phyloP scores from a whole-genome alignment of 2,329 filamentous ascomycete genomes.

The Colletotrichum brevisporum region DNA sequence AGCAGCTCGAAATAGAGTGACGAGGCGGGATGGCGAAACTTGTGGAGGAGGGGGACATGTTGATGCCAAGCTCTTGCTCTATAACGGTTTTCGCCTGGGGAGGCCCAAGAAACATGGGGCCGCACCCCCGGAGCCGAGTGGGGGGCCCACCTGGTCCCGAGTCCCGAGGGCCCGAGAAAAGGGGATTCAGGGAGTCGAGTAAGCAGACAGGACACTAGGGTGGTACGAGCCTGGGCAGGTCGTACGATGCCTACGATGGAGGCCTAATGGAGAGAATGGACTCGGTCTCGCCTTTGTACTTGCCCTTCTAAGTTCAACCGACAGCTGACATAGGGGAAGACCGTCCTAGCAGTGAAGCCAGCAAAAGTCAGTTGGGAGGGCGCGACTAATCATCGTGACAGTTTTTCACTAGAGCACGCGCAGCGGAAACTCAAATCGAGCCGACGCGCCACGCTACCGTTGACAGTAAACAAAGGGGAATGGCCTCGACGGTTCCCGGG shows the following conservation, averaged over 20 bases:
- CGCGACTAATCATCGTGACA: neutral
- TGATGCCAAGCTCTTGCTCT: too few species aligned
- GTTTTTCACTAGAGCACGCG: too few species aligned
- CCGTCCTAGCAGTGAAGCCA: neutral
- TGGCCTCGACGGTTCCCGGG: too few species aligned
- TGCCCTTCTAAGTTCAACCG: neutral
- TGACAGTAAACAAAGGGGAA: too few species aligned
- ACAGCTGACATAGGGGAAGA: neutral
- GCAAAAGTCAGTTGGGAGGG: neutral
- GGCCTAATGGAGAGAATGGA: neutral
- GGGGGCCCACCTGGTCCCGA: neutral
- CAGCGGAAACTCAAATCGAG: too few species aligned
- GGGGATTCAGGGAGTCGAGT: neutral
- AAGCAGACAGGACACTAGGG: too few species aligned
- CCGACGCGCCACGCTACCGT: too few species aligned
- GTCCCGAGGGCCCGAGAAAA: neutral
- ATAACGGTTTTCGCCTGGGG: too few species aligned
- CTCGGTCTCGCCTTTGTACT: neutral
- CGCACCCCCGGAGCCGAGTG: neutral
- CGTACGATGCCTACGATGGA: neutral
- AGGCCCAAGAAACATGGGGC: too few species aligned
- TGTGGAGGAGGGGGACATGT: too few species aligned
- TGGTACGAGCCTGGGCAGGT: too few species aligned
- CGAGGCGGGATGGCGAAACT: too few species aligned
- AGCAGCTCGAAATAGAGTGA: neutral